These are phyloP conservation scores for Inga oerstediana DNA, from an alignment of 306 rosid species.

Conservation along the genomic window DNA sequence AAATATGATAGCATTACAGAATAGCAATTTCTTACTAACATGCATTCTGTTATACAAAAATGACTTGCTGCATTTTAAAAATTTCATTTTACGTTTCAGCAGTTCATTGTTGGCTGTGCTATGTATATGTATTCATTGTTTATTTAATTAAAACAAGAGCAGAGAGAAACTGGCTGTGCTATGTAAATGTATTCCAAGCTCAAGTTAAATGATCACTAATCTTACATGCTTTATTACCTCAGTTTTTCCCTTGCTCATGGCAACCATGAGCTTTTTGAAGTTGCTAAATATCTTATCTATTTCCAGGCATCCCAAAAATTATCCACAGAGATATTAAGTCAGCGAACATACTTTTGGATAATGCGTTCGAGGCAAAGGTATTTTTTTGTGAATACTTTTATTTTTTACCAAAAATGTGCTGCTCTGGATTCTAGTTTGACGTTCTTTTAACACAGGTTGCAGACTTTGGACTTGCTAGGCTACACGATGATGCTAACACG, in stretches of 20 bases:
- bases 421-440: constrained; percentile 25
- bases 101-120: neutral
- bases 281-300: constrained; percentile 32
- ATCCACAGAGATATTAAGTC: constrained; percentile 97
- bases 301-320: constrained; percentile 85
- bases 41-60: neutral
- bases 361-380: constrained; percentile 80
- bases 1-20: neutral
- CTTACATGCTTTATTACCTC: neutral
- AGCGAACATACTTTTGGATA: constrained; percentile 83
- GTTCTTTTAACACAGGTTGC: constrained; percentile 68
- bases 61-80: neutral
- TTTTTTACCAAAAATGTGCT: neutral
- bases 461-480: constrained; percentile 94
- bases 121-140: neutral
- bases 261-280: constrained; percentile 9
- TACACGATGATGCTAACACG: constrained; percentile 67
- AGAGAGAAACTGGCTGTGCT: neutral
- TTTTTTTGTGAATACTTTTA: constrained; percentile 10
- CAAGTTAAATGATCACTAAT: constrained; percentile 7
- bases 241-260: neutral
- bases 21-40: neutral
- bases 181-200: neutral
- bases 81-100: neutral
- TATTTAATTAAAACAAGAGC: neutral